phyloP scores from a whole-genome alignment of 2,329 filamentous ascomycete species.

The Pseudogymnoascus sp. region DNA sequence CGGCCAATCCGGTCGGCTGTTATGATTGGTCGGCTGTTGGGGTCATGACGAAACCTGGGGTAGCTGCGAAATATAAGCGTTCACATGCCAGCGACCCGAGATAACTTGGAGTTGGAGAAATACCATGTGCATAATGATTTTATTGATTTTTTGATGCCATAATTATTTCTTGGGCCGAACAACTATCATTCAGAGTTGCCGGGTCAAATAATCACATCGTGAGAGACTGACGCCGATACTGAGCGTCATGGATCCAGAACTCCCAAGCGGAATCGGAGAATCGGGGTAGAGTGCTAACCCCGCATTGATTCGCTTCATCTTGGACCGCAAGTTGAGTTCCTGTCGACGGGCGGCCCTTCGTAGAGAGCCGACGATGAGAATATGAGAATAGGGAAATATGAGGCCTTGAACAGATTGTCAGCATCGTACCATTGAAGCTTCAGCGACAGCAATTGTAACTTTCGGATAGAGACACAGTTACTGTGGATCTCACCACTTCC shows the following conservation, averaged over 20 bases:
- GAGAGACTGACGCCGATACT: background rate
- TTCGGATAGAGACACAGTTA: background rate
- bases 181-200: background rate
- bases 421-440: background rate
- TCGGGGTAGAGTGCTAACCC: background rate
- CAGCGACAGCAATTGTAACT: background rate
- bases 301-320: background rate
- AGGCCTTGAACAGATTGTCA: background rate
- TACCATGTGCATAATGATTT: background rate
- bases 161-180: background rate
- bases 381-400: background rate
- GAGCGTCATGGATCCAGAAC: background rate
- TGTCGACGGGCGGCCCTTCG: background rate
- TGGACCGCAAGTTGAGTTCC: background rate
- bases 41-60: conserved; percentile 8
- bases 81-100: conserved; percentile 7
- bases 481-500: background rate
- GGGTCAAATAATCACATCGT: background rate
- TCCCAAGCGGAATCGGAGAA: background rate
- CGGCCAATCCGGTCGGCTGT: background rate
- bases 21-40: conserved; percentile 2
- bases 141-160: background rate
- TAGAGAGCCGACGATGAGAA: background rate
- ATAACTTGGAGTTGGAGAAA: conserved; percentile 4
- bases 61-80: conserved; percentile 2